Evolutionary conservation across 192 early-diverging fungal species (phyloP).

Genomic region (Coemansia sp.): DNA sequence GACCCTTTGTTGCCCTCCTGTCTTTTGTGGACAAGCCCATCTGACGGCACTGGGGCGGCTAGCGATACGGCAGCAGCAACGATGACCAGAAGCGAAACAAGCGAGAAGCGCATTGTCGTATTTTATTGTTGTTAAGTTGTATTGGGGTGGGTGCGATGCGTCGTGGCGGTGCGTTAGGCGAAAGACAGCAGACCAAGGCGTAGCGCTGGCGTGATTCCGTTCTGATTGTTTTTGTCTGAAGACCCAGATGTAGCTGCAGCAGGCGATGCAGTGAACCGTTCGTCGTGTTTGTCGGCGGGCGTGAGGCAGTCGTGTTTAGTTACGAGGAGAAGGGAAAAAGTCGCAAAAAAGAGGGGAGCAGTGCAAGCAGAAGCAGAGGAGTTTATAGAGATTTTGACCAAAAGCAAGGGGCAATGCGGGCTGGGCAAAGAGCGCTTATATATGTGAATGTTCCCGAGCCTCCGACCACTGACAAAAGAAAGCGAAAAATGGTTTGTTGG

Average conservation of each 20-base stretch:
- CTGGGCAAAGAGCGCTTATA: neutral
- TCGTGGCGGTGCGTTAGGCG: neutral
- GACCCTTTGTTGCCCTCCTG: slow-evolving; percentile 3
- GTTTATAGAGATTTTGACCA: neutral
- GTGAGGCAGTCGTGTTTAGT: neutral
- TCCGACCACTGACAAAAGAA: neutral
- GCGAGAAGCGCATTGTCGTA: slow-evolving; percentile 23
- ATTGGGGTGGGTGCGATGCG: no score
- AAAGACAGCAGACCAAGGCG: neutral
- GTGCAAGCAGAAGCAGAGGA: no score
- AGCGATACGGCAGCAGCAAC: slow-evolving; percentile 20
- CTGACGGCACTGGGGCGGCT: slow-evolving; percentile 34
- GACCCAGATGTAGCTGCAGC: neutral
- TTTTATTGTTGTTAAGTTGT: neutral
- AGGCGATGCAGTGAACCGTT: neutral
- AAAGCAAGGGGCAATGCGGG: neutral
- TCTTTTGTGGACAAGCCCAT: neutral
- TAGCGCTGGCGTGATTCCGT: neutral
- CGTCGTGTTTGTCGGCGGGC: neutral
- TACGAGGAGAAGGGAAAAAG: neutral
- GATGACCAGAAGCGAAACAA: slow-evolving; percentile 25
- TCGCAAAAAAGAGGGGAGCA: neutral
- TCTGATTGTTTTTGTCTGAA: neutral
- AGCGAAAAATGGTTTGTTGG: neutral
- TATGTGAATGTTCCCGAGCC: neutral